A percentile compares a stretch with the other conserved stretches of the same genome.
Conservation (phyloP, 768 basidiomycete species). For the Amanita exitialis region DNA sequence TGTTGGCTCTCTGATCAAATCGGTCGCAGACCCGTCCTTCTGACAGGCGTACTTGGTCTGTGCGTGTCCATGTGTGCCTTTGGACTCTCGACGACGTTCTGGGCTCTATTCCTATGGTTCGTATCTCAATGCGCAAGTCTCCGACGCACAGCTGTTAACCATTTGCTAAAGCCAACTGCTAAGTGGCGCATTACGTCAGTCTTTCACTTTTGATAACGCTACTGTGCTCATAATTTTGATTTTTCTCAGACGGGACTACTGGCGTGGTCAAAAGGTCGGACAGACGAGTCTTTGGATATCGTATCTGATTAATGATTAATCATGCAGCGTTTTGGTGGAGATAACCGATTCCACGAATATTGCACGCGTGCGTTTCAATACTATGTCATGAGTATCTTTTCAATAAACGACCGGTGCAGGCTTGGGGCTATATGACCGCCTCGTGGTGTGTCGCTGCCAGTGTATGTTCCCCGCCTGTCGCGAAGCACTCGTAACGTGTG, state of each 20-base stretch:
- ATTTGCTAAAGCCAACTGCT: conserved; percentile 44
- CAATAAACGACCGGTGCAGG: background rate
- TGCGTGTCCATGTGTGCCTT: conserved; percentile 52
- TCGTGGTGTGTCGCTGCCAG: conserved; percentile 1
- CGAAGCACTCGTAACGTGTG: background rate
- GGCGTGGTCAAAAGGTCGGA: conserved; percentile 55
- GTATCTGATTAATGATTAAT: background rate
- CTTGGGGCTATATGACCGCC: conserved; percentile 22
- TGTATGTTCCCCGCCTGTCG: conserved; percentile 4
- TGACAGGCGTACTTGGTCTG: conserved; percentile 17
- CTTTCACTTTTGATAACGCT: background rate
- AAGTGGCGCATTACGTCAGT: conserved; percentile 59
- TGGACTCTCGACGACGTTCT: conserved; percentile 61
- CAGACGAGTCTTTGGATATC: background rate
- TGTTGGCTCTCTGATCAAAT: conserved; percentile 60
- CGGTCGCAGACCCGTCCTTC: conserved; percentile 41
- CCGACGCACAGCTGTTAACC: background rate
- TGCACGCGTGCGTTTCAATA: conserved; percentile 21
- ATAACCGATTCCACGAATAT: conserved; percentile 48
- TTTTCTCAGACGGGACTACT: conserved; percentile 38
- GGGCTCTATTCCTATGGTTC: conserved; percentile 37
- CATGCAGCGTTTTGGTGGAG: conserved; percentile 39
- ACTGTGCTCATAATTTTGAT: background rate
- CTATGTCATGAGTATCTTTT: background rate
- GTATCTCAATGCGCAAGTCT: background rate